Conservation (phyloP, 2,329 filamentous ascomycete genomes). For the Botryosphaeria dothidea region DNA sequence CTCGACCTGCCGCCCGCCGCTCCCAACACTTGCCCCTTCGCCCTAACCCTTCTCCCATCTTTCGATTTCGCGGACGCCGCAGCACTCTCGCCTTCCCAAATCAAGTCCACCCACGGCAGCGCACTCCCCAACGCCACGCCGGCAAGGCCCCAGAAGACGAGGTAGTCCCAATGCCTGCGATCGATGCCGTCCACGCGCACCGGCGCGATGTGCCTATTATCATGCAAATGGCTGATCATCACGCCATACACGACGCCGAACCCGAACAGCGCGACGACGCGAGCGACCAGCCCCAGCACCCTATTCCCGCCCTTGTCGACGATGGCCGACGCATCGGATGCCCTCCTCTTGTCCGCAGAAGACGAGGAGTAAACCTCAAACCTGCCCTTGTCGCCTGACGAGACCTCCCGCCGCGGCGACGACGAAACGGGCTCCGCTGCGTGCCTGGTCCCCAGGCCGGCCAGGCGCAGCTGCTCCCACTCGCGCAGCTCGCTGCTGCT, state of each 20-base stretch:
- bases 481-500: conserved; percentile 22
- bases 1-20: conserved; percentile 29
- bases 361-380: not conserved
- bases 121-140: conserved; percentile 77
- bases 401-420: not conserved
- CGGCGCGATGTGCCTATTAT: conserved; percentile 63
- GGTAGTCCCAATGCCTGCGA: conserved; percentile 63
- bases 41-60: not conserved
- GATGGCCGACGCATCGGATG: not conserved
- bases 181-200: conserved; percentile 61
- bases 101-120: conserved; percentile 78
- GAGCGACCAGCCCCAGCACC: not conserved
- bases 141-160: conserved; percentile 78
- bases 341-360: not conserved
- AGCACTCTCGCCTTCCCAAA: conserved; percentile 59
- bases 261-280: conserved; percentile 63
- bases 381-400: not conserved
- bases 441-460: conserved; percentile 3
- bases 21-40: conserved; percentile 19
- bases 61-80: not conserved
- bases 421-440: not conserved
- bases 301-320: not conserved
- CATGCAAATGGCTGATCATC: conserved; percentile 77
- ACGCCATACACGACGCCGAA: conserved; percentile 83
- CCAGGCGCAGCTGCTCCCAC: conserved; percentile 33